Base-by-base conservation (phyloP, 148 eudicot species). In the Pharnaceum exiguum region DNA sequence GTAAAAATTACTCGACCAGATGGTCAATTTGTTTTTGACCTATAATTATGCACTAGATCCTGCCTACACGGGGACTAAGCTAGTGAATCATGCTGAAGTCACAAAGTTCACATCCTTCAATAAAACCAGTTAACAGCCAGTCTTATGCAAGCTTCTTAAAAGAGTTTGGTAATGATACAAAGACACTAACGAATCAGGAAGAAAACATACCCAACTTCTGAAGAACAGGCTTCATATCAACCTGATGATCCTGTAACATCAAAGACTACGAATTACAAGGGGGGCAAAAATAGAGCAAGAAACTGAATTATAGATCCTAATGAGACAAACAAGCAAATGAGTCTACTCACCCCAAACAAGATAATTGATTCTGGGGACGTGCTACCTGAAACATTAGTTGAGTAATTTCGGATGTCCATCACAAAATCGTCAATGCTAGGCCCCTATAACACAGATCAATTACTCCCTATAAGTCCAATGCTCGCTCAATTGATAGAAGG, bases 291-390 rank as follows among this genome's bases (percentile, higher is more conserved):
- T n/a, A 5, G 10, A 24, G 29, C 33, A 17, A 8, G 17, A 28
- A 29, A 6, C n/a, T 47, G 26, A 30, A 56, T 3, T 31, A 25
- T 22, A 50, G 47, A 11, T 46, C 45, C 16, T 9, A 24, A 38
- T 17, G 15, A 48, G 38, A 10, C 55, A 61, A 62, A 23, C 37
- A 57, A 62, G 17, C 31, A 43, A 40, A 49, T 22, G 25, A 67
- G 24, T 39, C 15, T 21, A 76, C 99, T 83, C 75, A 93, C 99
- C 58, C 82, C 79, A 73, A 86, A 93, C 71, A 93, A 58, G 33
- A 93, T 78, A 2, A 93, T 78, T 46, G 83, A 90, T 54, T 78
- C 85, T 51, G 99, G 96, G 38, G 90, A 79, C 46, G 70, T 46
- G 68, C 68, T 40, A 66, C 74, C 86, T 32, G 96, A 83, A 50